Evolutionary conservation across 2,329 filamentous ascomycete genomes (phyloP).

Genomic region (Ascochyta koolunga): DNA sequence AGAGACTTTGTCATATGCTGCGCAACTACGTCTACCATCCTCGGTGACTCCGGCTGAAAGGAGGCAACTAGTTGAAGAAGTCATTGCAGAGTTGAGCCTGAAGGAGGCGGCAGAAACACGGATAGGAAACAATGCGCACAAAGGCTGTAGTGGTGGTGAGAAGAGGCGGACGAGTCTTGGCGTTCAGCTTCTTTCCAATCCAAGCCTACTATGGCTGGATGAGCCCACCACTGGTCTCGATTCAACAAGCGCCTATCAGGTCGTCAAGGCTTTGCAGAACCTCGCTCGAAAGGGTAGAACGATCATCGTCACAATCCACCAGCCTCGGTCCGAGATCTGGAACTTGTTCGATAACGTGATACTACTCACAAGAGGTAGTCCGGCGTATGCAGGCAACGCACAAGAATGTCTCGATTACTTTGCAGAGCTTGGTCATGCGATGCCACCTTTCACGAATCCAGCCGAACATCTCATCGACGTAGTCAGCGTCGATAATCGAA

Average conservation of each 20-base stretch:
- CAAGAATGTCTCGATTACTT: conserved; percentile 69
- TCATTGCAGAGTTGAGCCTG: conserved; percentile 74
- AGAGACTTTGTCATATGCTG: conserved; percentile 76
- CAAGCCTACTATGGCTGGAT: conserved; percentile 77
- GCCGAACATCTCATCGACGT: conserved; percentile 78
- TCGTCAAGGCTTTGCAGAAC: conserved; percentile 71
- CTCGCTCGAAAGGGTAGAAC: conserved; percentile 73
- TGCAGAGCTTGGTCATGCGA: conserved; percentile 61
- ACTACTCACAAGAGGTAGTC: conserved; percentile 69
- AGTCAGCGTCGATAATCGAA: conserved; percentile 75
- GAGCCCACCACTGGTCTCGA: conserved; percentile 79
- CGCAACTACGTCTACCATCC: conserved; percentile 71
- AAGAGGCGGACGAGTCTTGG: conserved; percentile 78
- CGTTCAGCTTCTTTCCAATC: conserved; percentile 79
- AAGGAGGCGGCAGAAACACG: conserved; percentile 79
- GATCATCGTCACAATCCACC: conserved; percentile 76
- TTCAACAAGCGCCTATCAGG: conserved; percentile 76
- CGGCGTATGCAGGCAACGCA: conserved; percentile 70
- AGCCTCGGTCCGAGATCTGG: conserved; percentile 81
- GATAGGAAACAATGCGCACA: conserved; percentile 73
- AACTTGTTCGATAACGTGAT: conserved; percentile 75
- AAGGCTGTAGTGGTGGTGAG: conserved; percentile 79
- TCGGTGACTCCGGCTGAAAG: conserved; percentile 66
- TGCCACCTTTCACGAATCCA: conserved; percentile 77
- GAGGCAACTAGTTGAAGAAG: conserved; percentile 71